Percentiles rank a stretch among this genome's conserved stretches.
These are phyloP conservation scores for Curvularia hawaiiensis DNA, from an alignment of 2,329 filamentous ascomycete genomes.

Conservation along the genomic window DNA sequence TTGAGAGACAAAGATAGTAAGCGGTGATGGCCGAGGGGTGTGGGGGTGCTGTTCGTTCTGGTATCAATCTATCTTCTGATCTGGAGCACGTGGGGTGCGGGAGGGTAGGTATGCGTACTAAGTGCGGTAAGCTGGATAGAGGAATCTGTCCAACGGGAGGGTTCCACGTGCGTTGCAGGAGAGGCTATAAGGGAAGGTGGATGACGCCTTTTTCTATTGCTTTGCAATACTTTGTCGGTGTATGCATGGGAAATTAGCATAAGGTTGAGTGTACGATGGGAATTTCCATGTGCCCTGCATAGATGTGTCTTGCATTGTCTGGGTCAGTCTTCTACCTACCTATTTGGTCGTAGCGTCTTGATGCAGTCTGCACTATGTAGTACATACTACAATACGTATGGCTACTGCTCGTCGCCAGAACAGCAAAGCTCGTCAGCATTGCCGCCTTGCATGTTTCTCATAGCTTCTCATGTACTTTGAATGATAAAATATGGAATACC, in stretches of 20 bases:
- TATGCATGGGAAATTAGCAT: neutral
- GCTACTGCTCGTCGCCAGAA: neutral
- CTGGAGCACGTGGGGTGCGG: constrained; percentile 7
- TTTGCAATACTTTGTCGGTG: neutral
- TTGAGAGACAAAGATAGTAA: neutral
- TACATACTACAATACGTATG: neutral
- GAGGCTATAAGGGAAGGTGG: neutral
- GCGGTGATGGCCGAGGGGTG: constrained; percentile 11
- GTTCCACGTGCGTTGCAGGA: neutral
- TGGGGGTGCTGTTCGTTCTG: neutral
- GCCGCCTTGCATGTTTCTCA: no score
- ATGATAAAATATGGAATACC: no score
- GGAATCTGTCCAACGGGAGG: neutral
- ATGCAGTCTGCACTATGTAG: neutral
- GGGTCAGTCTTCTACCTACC: neutral
- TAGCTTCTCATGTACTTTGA: no score
- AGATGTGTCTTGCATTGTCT: neutral
- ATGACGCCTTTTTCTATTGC: neutral
- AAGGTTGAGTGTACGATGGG: neutral
- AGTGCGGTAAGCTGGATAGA: neutral
- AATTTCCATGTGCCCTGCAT: neutral
- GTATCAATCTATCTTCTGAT: neutral
- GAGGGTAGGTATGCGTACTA: neutral
- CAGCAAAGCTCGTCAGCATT: neutral
- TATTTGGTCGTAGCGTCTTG: neutral